These are phyloP conservation scores for Pythium vanterpoolii DNA, from an alignment of 352 stramenopile species.

Conservation along the genomic window DNA sequence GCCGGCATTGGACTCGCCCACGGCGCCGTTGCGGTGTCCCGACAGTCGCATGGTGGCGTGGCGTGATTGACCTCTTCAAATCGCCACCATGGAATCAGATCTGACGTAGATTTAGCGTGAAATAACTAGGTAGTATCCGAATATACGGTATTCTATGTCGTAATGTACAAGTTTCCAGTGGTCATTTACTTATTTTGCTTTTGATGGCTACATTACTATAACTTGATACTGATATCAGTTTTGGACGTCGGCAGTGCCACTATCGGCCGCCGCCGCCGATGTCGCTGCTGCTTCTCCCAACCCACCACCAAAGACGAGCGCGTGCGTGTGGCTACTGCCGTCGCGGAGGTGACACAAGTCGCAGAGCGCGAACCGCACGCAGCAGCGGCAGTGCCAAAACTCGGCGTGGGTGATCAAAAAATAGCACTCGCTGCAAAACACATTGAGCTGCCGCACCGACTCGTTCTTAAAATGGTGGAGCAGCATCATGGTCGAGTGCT, in stretches of 20 bases:
- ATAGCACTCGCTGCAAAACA: constrained; percentile 75
- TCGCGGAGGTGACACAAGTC: constrained; percentile 61
- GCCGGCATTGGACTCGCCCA: not conserved
- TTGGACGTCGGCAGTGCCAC: not conserved
- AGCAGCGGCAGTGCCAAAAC: constrained; percentile 59
- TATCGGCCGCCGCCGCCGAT: not conserved
- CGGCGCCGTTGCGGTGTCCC: not conserved
- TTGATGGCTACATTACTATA: not conserved
- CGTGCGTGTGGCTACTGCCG: constrained; percentile 43
- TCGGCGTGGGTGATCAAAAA: constrained; percentile 74
- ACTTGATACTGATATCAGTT: not conserved
- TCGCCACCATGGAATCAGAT: not conserved
- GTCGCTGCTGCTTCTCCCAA: not conserved
- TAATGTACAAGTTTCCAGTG: not conserved
- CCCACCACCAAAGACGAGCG: constrained; percentile 37
- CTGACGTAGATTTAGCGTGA: not conserved
- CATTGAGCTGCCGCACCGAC: constrained; percentile 57
- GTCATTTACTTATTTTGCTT: not conserved
- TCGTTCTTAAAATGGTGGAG: constrained; percentile 85
- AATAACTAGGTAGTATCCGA: not conserved
- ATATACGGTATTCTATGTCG: not conserved
- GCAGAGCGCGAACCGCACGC: constrained; percentile 61
- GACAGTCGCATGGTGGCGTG: not conserved
- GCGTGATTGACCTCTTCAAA: not conserved
- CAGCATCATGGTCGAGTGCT: constrained; percentile 90